phyloP scores from a whole-genome alignment of 768 basidiomycete species.

The Lactarius evosmus region DNA sequence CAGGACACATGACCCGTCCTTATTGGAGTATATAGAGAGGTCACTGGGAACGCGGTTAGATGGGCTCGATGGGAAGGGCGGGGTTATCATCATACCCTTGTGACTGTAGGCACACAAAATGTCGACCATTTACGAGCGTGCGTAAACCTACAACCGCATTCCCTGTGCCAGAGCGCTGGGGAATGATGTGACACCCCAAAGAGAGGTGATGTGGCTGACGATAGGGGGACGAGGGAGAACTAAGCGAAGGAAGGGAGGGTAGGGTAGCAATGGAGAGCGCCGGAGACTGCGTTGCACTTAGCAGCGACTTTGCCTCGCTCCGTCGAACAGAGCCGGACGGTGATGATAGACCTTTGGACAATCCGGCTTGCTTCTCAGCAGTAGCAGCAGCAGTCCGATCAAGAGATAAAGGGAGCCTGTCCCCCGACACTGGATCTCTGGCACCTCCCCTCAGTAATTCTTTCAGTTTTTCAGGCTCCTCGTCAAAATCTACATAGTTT shows the following conservation, averaged over 20 bases:
- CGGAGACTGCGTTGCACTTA: slow-evolving; percentile 42
- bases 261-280: slow-evolving; percentile 8
- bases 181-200: slow-evolving; percentile 42
- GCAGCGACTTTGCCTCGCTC: slow-evolving; percentile 41
- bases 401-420: slow-evolving; percentile 34
- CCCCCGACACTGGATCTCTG: slow-evolving; percentile 37
- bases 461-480: slow-evolving; percentile 73
- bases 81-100: slow-evolving; percentile 51
- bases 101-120: slow-evolving; percentile 56
- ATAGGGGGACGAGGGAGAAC: slow-evolving; percentile 23
- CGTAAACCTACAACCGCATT: slow-evolving; percentile 47
- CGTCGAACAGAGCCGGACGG: slow-evolving; percentile 30
- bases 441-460: slow-evolving; percentile 60
- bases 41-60: slow-evolving; percentile 38
- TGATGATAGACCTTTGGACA: slow-evolving; percentile 14
- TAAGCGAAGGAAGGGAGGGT: slow-evolving; percentile 16
- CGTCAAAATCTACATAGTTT: slow-evolving; percentile 78
- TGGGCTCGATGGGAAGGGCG: slow-evolving; percentile 15
- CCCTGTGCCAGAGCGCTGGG: slow-evolving; percentile 41
- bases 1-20: slow-evolving; percentile 47
- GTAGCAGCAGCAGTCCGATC: slow-evolving; percentile 32
- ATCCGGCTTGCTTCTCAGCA: slow-evolving; percentile 31
- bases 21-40: slow-evolving; percentile 49
- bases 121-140: slow-evolving; percentile 41
- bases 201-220: slow-evolving; percentile 18